A percentile compares a stretch with the other conserved stretches of the same genome.
Conservation (phyloP, 2,329 filamentous ascomycete species). For the Spiromastix sp. region DNA sequence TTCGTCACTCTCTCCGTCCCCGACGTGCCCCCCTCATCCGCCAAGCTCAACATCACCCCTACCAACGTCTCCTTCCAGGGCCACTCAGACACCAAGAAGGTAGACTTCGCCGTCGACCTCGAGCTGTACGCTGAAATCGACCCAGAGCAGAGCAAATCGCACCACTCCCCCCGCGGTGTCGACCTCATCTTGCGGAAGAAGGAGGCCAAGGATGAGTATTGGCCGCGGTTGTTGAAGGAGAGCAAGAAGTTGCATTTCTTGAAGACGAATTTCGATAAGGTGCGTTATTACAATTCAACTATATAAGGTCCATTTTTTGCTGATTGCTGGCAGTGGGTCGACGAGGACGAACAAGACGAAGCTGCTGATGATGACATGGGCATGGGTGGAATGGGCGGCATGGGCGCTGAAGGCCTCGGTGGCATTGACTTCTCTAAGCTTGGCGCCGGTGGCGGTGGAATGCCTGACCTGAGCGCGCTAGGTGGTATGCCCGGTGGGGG, state of each 20-base stretch:
- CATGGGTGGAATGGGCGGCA: slow-evolving; percentile 31
- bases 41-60: slow-evolving; percentile 76
- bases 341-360: slow-evolving; percentile 97
- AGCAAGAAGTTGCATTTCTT: slow-evolving; percentile 84
- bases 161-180: slow-evolving; percentile 80
- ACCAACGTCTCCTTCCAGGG: slow-evolving; percentile 72
- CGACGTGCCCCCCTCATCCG: slow-evolving; percentile 64
- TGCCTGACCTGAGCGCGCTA: slow-evolving; percentile 25
- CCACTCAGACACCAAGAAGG: slow-evolving; percentile 72
- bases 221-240: slow-evolving; percentile 90
- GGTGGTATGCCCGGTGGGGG: slow-evolving; percentile 31
- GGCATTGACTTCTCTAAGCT: slow-evolving; percentile 94
- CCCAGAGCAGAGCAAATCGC: slow-evolving; percentile 67
- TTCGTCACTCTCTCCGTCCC: slow-evolving; percentile 85
- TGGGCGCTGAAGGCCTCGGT: slow-evolving; percentile 60
- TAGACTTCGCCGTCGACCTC: slow-evolving; percentile 74
- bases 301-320: background rate
- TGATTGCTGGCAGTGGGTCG: slow-evolving; percentile 58
- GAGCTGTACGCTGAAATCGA: slow-evolving; percentile 90
- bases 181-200: slow-evolving; percentile 95
- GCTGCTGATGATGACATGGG: slow-evolving; percentile 56
- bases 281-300: slow-evolving; percentile 27
- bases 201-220: slow-evolving; percentile 87
- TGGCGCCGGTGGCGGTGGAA: slow-evolving; percentile 51
- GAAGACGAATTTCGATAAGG: slow-evolving; percentile 98